These are phyloP conservation scores for Wolfiporia cocos DNA, from an alignment of 1,284 basidiomycete species.

Conservation along the genomic window DNA sequence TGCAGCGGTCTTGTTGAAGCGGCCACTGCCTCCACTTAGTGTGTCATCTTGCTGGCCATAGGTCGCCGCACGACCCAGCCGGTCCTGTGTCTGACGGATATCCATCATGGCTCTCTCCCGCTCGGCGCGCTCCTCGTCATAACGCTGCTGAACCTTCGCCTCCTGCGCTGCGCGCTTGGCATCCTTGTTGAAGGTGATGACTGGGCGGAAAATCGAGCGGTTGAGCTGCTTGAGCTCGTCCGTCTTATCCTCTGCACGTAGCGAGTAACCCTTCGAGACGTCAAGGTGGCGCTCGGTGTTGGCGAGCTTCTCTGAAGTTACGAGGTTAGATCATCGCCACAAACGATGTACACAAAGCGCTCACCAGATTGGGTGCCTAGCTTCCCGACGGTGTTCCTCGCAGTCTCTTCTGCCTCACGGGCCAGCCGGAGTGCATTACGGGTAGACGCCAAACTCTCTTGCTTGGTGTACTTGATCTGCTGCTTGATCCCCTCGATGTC, in stretches of 20 bases:
- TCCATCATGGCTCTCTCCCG: constrained; percentile 84
- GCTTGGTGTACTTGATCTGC: constrained; percentile 87
- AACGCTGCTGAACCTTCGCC: constrained; percentile 81
- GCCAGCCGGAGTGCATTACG: constrained; percentile 92
- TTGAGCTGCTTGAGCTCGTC: constrained; percentile 94
- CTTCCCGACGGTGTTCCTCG: constrained; percentile 77
- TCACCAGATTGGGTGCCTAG: constrained; percentile 95
- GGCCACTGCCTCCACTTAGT: constrained; percentile 32
- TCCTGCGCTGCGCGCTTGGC: constrained; percentile 89
- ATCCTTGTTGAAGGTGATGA: constrained; percentile 88
- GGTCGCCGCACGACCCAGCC: constrained; percentile 72
- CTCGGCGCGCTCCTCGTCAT: constrained; percentile 84
- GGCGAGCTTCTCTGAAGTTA: constrained; percentile 73
- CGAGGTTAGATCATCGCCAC: constrained; percentile 4
- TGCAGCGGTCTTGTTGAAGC: constrained; percentile 40
- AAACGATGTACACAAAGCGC: constrained; percentile 15
- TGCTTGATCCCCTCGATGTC: constrained; percentile 97
- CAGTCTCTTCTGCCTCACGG: constrained; percentile 94
- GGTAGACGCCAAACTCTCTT: constrained; percentile 88
- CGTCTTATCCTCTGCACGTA: constrained; percentile 89
- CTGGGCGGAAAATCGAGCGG: constrained; percentile 91
- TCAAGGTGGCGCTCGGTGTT: constrained; percentile 97
- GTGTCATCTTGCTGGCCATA: constrained; percentile 52
- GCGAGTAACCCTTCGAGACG: constrained; percentile 85
- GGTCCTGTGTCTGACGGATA: constrained; percentile 82